Percentiles rank a stretch among this genome's conserved stretches.
Conservation (phyloP, 2,329 filamentous ascomycete species). For the Diaporthe sp. region DNA sequence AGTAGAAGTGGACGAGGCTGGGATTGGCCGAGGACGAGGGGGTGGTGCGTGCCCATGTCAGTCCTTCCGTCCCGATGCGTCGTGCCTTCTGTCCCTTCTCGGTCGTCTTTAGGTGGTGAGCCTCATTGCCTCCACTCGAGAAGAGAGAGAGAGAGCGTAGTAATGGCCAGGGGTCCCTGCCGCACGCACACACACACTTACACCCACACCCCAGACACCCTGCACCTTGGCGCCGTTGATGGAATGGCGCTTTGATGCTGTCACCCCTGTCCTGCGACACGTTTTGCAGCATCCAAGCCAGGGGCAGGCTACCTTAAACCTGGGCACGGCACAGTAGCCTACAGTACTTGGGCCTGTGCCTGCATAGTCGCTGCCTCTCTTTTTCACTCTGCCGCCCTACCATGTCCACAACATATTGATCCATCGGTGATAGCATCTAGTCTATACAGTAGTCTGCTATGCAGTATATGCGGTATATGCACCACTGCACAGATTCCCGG, state of each 20-base stretch:
- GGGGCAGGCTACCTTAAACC: constrained; percentile 23
- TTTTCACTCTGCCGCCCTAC: constrained; percentile 2
- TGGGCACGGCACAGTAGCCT: background rate
- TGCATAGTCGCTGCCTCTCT: constrained; percentile 2
- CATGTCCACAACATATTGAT: background rate
- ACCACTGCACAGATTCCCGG: constrained; percentile 7
- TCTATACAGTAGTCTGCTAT: background rate
- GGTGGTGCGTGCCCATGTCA: constrained; percentile 19
- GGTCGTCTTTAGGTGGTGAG: background rate
- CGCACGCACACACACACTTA: background rate
- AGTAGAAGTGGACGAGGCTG: constrained; percentile 26
- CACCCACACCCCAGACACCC: too few relatives aligned
- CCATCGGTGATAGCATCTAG: background rate
- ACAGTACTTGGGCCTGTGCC: background rate
- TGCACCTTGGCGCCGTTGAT: constrained; percentile 20
- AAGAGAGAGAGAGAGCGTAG: background rate
- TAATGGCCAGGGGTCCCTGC: background rate
- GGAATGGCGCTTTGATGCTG: constrained; percentile 20
- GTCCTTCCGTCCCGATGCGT: constrained; percentile 12
- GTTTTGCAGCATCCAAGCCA: constrained; percentile 28
- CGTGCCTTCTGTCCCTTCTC: constrained; percentile 15
- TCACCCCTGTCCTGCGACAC: constrained; percentile 29
- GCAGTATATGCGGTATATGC: background rate
- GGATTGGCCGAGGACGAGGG: constrained; percentile 11
- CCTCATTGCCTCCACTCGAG: background rate